phyloP scores from a whole-genome alignment of 169 alveolate genomes.

The Fabrea salina region DNA sequence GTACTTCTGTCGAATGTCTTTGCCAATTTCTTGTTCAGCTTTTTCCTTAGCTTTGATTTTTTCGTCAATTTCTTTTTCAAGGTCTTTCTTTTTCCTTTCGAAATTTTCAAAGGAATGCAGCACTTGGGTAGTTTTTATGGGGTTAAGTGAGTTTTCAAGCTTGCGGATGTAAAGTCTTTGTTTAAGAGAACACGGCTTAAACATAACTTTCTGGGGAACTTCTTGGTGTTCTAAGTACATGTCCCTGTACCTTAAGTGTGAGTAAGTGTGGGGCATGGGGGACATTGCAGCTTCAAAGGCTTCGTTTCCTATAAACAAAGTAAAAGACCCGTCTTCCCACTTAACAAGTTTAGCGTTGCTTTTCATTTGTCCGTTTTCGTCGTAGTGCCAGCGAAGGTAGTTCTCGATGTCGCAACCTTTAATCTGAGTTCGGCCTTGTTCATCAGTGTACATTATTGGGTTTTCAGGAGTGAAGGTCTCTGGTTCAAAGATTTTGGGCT shows the following conservation, averaged over 20 bases:
- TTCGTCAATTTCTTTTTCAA: neutral
- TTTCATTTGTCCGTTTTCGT: slow-evolving; percentile 2
- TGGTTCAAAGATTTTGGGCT: slow-evolving; percentile 20
- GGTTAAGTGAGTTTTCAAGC: slow-evolving; percentile 20
- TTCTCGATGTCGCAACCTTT: slow-evolving; percentile 17
- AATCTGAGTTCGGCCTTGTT: slow-evolving; percentile 16
- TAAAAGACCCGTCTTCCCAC: slow-evolving; percentile 29
- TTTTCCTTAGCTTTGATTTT: slow-evolving; percentile 17
- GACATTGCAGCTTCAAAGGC: slow-evolving; percentile 25
- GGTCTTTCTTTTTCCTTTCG: slow-evolving; percentile 3
- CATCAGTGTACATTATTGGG: slow-evolving; percentile 13
- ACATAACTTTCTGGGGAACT: slow-evolving; percentile 9
- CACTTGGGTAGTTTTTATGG: slow-evolving; percentile 18
- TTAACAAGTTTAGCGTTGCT: slow-evolving; percentile 30
- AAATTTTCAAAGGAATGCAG: neutral
- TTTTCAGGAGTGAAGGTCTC: slow-evolving; percentile 4
- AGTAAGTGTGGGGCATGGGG: slow-evolving; percentile 4
- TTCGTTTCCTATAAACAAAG: slow-evolving; percentile 25
- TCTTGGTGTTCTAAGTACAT: neutral
- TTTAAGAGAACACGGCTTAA: slow-evolving; percentile 22
- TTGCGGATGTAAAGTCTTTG: neutral
- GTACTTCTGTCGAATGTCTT: too few species aligned
- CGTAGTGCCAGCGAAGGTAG: slow-evolving; percentile 7
- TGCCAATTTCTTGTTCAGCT: neutral
- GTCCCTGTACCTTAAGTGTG: neutral